Percentiles rank a stretch among this genome's conserved stretches.
Evolutionary conservation across 768 basidiomycete genomes (phyloP).

Genomic region (Podaxis sp.): DNA sequence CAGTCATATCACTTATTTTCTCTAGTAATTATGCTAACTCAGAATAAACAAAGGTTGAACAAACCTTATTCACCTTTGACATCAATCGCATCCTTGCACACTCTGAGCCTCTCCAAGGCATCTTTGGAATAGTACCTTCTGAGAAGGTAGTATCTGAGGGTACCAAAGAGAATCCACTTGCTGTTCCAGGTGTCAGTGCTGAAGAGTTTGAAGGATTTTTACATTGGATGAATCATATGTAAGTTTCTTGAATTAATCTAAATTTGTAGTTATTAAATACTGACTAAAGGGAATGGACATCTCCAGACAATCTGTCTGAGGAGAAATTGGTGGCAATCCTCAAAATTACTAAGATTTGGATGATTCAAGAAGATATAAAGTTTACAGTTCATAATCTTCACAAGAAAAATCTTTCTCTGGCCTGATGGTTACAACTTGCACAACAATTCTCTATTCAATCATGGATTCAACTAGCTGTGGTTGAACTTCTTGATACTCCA

Average conservation of each 20-base stretch:
- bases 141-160: background rate
- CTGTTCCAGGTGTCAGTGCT: background rate
- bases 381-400: no score
- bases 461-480: no score
- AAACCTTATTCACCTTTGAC: background rate
- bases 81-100: background rate
- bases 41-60: background rate
- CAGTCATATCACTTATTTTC: background rate
- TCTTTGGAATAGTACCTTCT: background rate
- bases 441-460: no score
- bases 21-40: background rate
- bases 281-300: no score
- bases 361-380: no score
- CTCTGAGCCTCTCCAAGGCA: background rate
- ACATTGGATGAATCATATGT: conserved; percentile 8
- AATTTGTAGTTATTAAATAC: no score
- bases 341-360: no score
- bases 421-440: no score
- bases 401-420: no score
- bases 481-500: no score
- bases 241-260: background rate
- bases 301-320: no score
- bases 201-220: conserved; percentile 8
- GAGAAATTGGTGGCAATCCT: no score
- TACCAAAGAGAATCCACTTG: conserved; percentile 10